These are phyloP conservation scores for Isoetes taiwanensis DNA, from an alignment of 75 land plant species.

Conservation along the genomic window DNA sequence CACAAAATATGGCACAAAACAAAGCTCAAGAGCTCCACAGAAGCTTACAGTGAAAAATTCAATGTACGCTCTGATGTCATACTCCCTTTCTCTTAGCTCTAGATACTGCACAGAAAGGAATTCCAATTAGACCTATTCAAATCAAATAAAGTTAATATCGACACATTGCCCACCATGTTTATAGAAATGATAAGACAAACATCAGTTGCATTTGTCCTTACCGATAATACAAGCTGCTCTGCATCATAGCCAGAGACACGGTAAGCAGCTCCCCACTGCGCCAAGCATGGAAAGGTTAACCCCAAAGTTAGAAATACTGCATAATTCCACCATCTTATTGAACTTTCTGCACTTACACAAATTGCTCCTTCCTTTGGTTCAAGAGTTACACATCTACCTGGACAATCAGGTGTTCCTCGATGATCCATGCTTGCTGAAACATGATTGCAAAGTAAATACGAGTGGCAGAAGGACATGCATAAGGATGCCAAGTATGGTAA, in stretches of 20 bases:
- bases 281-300: too few relatives aligned
- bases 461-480: background rate
- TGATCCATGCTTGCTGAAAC: background rate
- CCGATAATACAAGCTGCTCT: slow-evolving; percentile 46
- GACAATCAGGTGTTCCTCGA: background rate
- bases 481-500: background rate
- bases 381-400: slow-evolving; percentile 2
- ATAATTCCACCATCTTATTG: too few relatives aligned
- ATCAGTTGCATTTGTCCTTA: too few relatives aligned
- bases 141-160: too few relatives aligned
- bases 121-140: too few relatives aligned
- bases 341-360: slow-evolving; percentile 5
- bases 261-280: slow-evolving; percentile 86
- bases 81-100: slow-evolving; percentile 83
- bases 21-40: background rate
- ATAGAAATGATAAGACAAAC: too few relatives aligned
- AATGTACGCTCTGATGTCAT: slow-evolving; percentile 58
- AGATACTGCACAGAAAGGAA: slow-evolving; percentile 39
- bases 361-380: background rate
- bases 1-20: background rate
- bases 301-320: too few relatives aligned
- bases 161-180: too few relatives aligned
- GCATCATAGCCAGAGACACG: slow-evolving; percentile 46
- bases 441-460: background rate
- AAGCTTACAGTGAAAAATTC: slow-evolving; percentile 82